Conservation (phyloP, 1,284 basidiomycete species). For the Naganishia cerealis region DNA sequence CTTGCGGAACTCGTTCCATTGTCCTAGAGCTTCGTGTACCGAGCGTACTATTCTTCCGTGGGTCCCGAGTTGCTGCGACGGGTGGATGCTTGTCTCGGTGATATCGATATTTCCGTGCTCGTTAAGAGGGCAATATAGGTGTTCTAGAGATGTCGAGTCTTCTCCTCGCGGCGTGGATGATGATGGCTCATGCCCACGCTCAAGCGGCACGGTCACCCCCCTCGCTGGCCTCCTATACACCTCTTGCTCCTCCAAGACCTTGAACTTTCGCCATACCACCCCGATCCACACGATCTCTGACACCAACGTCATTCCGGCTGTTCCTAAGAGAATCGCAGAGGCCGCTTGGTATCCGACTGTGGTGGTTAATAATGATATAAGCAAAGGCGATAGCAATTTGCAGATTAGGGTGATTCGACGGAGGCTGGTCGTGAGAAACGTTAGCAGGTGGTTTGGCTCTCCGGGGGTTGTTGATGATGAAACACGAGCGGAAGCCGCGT, state of each 20-base stretch:
- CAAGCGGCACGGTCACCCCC: too few relatives aligned
- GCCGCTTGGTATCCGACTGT: constrained; percentile 45
- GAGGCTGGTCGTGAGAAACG: constrained; percentile 52
- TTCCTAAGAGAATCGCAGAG: constrained; percentile 40
- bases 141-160: neutral
- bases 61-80: neutral
- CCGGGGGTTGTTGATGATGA: constrained; percentile 34
- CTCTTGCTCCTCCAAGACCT: constrained; percentile 39
- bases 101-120: neutral
- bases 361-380: constrained; percentile 56
- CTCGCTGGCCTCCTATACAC: neutral
- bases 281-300: constrained; percentile 53
- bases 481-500: constrained; percentile 51
- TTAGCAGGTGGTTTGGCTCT: constrained; percentile 37
- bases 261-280: constrained; percentile 50
- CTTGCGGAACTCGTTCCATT: constrained; percentile 54
- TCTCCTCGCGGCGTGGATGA: neutral
- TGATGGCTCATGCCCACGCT: neutral
- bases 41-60: neutral
- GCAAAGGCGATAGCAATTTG: constrained; percentile 57
- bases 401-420: constrained; percentile 56
- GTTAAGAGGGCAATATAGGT: neutral
- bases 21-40: constrained; percentile 28
- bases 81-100: neutral
- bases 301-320: constrained; percentile 40